phyloP scores from a whole-genome alignment of 2,329 filamentous ascomycete species.

The Mycosphaerella arachidis region DNA sequence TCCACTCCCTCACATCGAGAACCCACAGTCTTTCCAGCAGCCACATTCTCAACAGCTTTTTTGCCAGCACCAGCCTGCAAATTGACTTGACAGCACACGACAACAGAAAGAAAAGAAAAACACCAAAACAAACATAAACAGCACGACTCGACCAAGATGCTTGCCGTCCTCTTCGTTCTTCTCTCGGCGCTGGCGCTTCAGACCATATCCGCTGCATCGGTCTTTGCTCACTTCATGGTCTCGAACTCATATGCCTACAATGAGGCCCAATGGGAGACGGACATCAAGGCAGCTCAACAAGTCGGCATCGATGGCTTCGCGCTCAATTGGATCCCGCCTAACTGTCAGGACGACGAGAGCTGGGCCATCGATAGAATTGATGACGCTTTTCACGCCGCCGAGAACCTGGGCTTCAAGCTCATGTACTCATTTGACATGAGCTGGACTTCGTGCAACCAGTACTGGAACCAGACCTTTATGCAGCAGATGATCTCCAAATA shows the following conservation, averaged over 20 bases:
- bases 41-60: neutral
- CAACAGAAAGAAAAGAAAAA: neutral
- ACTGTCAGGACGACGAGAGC: slow-evolving; percentile 29
- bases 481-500: slow-evolving; percentile 31
- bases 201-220: slow-evolving; percentile 27
- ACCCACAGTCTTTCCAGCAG: slow-evolving; percentile 5
- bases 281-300: slow-evolving; percentile 32
- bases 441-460: slow-evolving; percentile 32
- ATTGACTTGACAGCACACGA: neutral
- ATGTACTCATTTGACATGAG: slow-evolving; percentile 40
- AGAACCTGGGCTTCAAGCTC: slow-evolving; percentile 34
- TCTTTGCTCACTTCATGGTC: slow-evolving; percentile 37
- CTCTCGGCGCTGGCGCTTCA: slow-evolving; percentile 25
- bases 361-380: slow-evolving; percentile 35
- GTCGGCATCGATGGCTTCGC: slow-evolving; percentile 37
- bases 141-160: slow-evolving; percentile 10
- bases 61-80: neutral
- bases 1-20: slow-evolving; percentile 21
- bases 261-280: slow-evolving; percentile 31
- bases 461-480: slow-evolving; percentile 38
- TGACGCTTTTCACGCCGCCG: slow-evolving; percentile 35
- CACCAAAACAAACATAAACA: slow-evolving; percentile 2
- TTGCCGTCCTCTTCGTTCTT: slow-evolving; percentile 18
- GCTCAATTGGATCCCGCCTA: slow-evolving; percentile 36
- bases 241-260: slow-evolving; percentile 35